Conservation (phyloP, 768 basidiomycete genomes). For the Phaeotremella skinneri region DNA sequence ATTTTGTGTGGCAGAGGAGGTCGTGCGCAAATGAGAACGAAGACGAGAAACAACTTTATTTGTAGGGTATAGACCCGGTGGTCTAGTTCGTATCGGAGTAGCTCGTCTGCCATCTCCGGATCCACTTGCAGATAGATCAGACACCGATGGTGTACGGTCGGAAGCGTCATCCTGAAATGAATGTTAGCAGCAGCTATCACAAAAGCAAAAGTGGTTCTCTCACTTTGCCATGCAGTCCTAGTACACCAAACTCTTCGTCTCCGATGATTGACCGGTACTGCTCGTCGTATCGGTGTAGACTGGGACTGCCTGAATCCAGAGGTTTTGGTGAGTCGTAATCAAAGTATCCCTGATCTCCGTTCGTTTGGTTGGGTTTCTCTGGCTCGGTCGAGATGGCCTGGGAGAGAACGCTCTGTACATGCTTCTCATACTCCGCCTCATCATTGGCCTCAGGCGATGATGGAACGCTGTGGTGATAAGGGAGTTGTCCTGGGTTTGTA, state of each 20-base stretch:
- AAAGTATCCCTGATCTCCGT: not conserved
- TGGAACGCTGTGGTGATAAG: not conserved
- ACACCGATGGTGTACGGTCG: conserved; percentile 11
- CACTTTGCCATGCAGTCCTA: conserved; percentile 13
- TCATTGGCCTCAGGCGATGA: not conserved
- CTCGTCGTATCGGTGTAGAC: conserved; percentile 3
- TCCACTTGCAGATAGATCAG: conserved; percentile 2
- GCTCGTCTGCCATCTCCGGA: not conserved
- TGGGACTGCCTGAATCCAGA: not conserved
- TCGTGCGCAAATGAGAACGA: conserved; percentile 47
- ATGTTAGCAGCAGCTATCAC: not conserved
- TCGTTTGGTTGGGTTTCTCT: not conserved
- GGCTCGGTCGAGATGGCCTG: not conserved
- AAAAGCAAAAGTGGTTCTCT: not conserved
- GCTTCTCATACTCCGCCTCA: conserved; percentile 1
- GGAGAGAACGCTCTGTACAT: conserved; percentile 3
- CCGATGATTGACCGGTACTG: conserved; percentile 17
- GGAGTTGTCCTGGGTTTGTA: not conserved
- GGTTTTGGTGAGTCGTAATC: not conserved
- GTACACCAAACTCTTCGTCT: conserved; percentile 23
- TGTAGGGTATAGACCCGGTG: not conserved
- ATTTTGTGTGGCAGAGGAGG: conserved; percentile 34
- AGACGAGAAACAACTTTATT: conserved; percentile 43
- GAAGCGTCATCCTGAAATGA: conserved; percentile 10
- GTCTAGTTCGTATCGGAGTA: conserved; percentile 9